phyloP scores from a whole-genome alignment of 108 stramenopile genomes.

The Conticribra guillardii region DNA sequence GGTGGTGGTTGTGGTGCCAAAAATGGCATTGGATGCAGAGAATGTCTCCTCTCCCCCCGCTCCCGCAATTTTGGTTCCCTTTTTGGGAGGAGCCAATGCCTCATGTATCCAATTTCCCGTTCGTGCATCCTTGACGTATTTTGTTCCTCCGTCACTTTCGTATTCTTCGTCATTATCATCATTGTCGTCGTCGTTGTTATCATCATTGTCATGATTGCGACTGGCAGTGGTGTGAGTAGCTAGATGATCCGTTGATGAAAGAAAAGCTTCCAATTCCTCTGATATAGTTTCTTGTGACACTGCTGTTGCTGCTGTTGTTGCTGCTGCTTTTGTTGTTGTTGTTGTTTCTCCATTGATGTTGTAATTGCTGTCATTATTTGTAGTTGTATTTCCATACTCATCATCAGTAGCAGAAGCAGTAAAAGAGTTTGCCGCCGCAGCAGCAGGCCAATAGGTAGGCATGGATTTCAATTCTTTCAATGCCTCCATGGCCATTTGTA shows the following conservation, averaged over 20 bases:
- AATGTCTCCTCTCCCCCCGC: too few relatives aligned
- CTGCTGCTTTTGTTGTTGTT: neutral
- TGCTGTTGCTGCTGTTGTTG: conserved; percentile 5
- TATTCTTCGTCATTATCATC: conserved; percentile 74
- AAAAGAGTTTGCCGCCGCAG: neutral
- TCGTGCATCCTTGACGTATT: conserved; percentile 66
- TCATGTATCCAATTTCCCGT: conserved; percentile 80
- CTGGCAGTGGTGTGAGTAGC: conserved; percentile 17
- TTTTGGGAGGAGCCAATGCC: conserved; percentile 53
- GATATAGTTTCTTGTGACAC: conserved; percentile 13
- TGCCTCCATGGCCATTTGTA: conserved; percentile 63
- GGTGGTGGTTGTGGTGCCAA: too few relatives aligned
- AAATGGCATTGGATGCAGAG: too few relatives aligned
- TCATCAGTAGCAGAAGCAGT: too few relatives aligned
- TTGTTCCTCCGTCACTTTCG: conserved; percentile 82
- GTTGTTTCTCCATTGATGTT: conserved; percentile 5
- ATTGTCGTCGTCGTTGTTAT: conserved; percentile 55
- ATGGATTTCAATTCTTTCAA: conserved; percentile 42
- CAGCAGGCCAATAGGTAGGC: conserved; percentile 11
- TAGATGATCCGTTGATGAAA: conserved; percentile 56
- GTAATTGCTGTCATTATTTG: neutral
- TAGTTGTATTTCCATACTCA: too few relatives aligned
- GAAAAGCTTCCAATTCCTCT: conserved; percentile 73
- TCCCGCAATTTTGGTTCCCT: conserved; percentile 17
- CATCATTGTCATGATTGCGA: conserved; percentile 34